phyloP scores from a whole-genome alignment of 1,284 basidiomycete species.

The Amylostereum areolatum region DNA sequence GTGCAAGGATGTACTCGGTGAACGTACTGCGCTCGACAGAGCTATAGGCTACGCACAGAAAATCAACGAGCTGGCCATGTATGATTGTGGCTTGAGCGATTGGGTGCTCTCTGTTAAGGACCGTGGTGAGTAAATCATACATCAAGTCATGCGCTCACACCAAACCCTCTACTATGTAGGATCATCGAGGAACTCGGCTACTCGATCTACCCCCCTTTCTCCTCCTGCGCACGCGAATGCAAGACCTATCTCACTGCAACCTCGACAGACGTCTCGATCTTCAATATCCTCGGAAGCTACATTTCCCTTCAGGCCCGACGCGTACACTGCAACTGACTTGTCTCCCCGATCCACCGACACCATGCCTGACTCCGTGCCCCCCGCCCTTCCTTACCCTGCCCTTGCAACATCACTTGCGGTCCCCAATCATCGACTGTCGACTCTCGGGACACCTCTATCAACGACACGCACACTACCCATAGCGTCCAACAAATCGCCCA shows the following conservation, averaged over 20 bases:
- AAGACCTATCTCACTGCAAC: constrained; percentile 23
- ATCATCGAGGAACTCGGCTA: too few species aligned
- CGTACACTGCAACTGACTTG: constrained; percentile 70
- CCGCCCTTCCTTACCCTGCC: constrained; percentile 70
- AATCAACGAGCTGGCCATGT: constrained; percentile 75
- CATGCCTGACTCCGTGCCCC: constrained; percentile 45
- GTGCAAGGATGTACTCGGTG: constrained; percentile 59
- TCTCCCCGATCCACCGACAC: constrained; percentile 40
- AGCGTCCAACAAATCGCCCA: constrained; percentile 21
- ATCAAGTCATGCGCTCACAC: too few species aligned
- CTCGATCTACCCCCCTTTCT: too few species aligned
- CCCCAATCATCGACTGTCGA: constrained; percentile 15
- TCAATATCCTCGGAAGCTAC: constrained; percentile 71
- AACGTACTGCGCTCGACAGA: constrained; percentile 65
- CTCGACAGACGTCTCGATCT: constrained; percentile 59
- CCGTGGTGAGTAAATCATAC: constrained; percentile 39
- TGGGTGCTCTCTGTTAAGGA: constrained; percentile 62
- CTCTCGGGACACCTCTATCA: constrained; percentile 23
- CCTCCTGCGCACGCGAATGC: too few species aligned
- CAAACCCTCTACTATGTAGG: too few species aligned
- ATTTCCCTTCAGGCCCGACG: constrained; percentile 72
- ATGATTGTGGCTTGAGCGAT: constrained; percentile 74
- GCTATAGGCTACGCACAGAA: constrained; percentile 75
- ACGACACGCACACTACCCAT: constrained; percentile 26
- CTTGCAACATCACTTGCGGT: constrained; percentile 30